Evolutionary conservation across 2,329 filamentous ascomycete genomes (phyloP), one percentile per base, ranked within the genome.

Genomic region (Cadophora sp.): DNA sequence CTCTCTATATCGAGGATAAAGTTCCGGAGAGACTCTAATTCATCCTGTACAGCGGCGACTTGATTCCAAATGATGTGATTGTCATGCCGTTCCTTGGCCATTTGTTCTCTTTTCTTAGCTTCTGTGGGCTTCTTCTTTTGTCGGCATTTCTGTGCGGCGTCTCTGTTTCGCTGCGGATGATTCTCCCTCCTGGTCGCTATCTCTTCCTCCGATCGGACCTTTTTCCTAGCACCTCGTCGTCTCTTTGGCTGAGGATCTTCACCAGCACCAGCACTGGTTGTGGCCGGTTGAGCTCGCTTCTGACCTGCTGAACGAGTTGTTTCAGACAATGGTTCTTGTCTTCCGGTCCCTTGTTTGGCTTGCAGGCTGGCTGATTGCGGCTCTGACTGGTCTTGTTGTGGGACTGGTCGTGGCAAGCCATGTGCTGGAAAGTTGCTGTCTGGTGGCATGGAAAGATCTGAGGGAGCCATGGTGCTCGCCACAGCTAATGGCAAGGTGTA

Each of bases 71-170:
- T 7, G 19, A 62, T 29, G 4, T 53, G 46, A 7, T 63, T 53
- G 22, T 53, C 22, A 19, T 58, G 40, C 3, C 31, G 29, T 50
- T 59, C 27, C 12, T 51, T 26, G 27, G 80, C 64, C 67, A 58
- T 53, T 66, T 83, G 81, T 78, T 86, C 29, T 55, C 43, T 34
- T 29, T 14, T 37, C 26, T 27, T 1, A 34, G 46, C 48, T 27
- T 63, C 46, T 9, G 31, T 16, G 19, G 12, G 14, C 22, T 63
- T 86, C 79, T 86, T 86, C 79, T 92, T 92, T 74, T 90, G 86
- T 4, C 91, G 86, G 75, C 91, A 93, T 76, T 92, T 93, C 77
- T 88, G 91, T 1, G 91, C 91, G 0, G 91, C 91, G 2, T 91
- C 81, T 9, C 91, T 85, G 77, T 94, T 94, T 69, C 91, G 86